Percentiles rank a stretch among this genome's conserved stretches.
These are phyloP conservation scores for Salisapilia sapeloensis DNA, from an alignment of 352 stramenopile genomes.

Conservation along the genomic window DNA sequence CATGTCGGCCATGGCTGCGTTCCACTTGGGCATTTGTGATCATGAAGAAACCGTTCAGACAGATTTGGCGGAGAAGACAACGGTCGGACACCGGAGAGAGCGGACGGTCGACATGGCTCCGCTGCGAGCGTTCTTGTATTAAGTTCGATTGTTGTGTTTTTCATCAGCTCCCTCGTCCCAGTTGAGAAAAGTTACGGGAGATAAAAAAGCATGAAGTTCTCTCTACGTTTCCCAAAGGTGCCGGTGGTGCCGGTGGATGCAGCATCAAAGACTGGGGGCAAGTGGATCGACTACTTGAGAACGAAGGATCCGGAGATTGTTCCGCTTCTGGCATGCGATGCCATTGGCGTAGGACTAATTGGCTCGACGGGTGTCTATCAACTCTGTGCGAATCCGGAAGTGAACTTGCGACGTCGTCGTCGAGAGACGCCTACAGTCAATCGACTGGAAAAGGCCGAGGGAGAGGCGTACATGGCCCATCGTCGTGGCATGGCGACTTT, in stretches of 20 bases:
- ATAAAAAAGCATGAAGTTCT: constrained; percentile 15
- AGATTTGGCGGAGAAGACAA: constrained; percentile 18
- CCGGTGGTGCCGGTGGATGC: constrained; percentile 3
- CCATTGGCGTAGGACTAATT: constrained; percentile 7
- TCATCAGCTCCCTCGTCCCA: constrained; percentile 1
- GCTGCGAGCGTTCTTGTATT: constrained; percentile 47
- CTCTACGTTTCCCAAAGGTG: constrained; percentile 21
- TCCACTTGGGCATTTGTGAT: constrained; percentile 43
- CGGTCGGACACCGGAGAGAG: constrained; percentile 36
- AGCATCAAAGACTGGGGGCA: constrained; percentile 7
- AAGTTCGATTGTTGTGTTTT: constrained; percentile 4
- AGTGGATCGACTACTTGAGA: constrained; percentile 8
- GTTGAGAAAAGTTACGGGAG: constrained; percentile 2
- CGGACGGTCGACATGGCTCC: constrained; percentile 37
- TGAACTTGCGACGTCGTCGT: constrained; percentile 10
- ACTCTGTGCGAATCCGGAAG: constrained; percentile 12
- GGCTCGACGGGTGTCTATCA: constrained; percentile 13
- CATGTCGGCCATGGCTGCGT: constrained; percentile 34
- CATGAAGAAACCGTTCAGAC: constrained; percentile 29
- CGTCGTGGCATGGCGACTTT: constrained; percentile 8
- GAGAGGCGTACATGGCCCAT: constrained; percentile 8
- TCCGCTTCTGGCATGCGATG: constrained; percentile 13
- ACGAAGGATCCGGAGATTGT: constrained; percentile 20
- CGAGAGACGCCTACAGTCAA: constrained; percentile 13
- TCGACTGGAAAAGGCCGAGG: constrained; percentile 10